These are phyloP conservation scores for Noccaea bulbosa DNA, from an alignment of 345 rosid genomes.

Conservation along the genomic window DNA sequence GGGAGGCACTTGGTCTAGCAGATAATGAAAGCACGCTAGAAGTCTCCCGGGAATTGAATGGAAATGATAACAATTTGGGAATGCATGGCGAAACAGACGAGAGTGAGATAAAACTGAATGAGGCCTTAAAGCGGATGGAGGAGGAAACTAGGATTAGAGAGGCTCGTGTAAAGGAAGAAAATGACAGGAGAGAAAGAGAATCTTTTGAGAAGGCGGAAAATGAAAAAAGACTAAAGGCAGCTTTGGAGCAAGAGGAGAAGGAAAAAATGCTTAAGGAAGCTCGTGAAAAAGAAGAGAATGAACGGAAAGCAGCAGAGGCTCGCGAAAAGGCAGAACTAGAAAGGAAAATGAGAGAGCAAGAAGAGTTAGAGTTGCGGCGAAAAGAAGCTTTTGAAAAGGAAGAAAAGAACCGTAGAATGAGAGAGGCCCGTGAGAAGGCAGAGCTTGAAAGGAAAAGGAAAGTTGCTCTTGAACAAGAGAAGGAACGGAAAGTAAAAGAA, in stretches of 20 bases:
- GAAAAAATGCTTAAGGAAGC: slow-evolving; percentile 38
- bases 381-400: slow-evolving; percentile 48
- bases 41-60: slow-evolving; percentile 30
- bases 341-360: slow-evolving; percentile 46
- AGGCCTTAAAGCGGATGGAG: slow-evolving; percentile 45
- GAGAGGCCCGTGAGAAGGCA: slow-evolving; percentile 46
- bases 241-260: slow-evolving; percentile 45
- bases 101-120: slow-evolving; percentile 34
- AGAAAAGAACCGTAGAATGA: slow-evolving; percentile 51
- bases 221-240: slow-evolving; percentile 43
- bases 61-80: slow-evolving; percentile 34
- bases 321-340: slow-evolving; percentile 44
- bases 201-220: slow-evolving; percentile 42
- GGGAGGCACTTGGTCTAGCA: slow-evolving; percentile 46
- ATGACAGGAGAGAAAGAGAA: slow-evolving; percentile 43
- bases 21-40: slow-evolving; percentile 42
- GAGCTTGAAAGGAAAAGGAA: slow-evolving; percentile 40
- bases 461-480: slow-evolving; percentile 43
- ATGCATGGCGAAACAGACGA: background rate
- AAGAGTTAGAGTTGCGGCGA: slow-evolving; percentile 44
- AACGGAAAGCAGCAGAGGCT: slow-evolving; percentile 45
- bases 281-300: slow-evolving; percentile 45
- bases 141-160: slow-evolving; percentile 42
- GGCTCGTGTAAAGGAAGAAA: slow-evolving; percentile 35
- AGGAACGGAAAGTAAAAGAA: slow-evolving; percentile 45